Evolutionary conservation across 192 early-diverging fungal species (phyloP).

Genomic region (Phycomyces nitens): DNA sequence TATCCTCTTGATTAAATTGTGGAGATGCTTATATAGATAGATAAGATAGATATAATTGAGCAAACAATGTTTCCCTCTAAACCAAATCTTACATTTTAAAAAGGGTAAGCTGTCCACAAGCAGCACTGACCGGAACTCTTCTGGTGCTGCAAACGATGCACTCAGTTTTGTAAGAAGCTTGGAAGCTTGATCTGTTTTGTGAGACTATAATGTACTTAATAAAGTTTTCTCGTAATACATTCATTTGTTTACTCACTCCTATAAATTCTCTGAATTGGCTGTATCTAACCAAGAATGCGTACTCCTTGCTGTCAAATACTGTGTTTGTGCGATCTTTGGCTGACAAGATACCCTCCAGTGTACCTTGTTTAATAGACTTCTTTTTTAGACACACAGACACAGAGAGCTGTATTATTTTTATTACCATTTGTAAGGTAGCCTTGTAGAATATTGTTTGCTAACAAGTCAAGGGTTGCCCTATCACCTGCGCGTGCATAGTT

Average conservation of each 20-base stretch:
- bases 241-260: neutral
- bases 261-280: neutral
- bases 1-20: neutral
- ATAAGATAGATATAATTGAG: no score
- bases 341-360: neutral
- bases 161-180: neutral
- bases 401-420: neutral
- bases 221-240: neutral
- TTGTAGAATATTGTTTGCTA: neutral
- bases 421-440: neutral
- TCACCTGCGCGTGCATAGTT: slow-evolving; percentile 9
- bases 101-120: slow-evolving; percentile 2
- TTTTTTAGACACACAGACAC: no score
- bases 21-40: no score
- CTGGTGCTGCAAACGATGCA: neutral
- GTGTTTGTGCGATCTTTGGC: neutral
- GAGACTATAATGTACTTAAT: neutral
- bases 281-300: slow-evolving; percentile 2
- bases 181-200: neutral
- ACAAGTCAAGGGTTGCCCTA: neutral
- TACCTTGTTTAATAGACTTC: neutral
- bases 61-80: no score
- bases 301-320: neutral
- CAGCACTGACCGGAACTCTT: neutral
- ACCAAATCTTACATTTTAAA: neutral